Base-by-base conservation (phyloP, 2,329 filamentous ascomycete genomes). In the Macrophomina phaseolina region DNA sequence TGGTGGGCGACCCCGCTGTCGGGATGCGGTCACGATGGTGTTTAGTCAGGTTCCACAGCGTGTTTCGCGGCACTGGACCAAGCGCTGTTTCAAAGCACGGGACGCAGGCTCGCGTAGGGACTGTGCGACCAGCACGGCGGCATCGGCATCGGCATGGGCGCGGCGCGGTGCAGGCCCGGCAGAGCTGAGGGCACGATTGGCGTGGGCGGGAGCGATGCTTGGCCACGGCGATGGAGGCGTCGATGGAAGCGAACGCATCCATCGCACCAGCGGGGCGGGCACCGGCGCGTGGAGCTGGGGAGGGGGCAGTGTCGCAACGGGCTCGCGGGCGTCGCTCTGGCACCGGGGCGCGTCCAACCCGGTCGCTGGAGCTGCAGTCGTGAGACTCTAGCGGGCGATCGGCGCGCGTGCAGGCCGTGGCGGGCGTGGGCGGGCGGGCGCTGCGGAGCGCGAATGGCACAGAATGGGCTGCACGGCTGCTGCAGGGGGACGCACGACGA, bases 301-400 rank as follows among this genome's bases (percentile, higher is more conserved):
- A 34, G 34, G 12, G 28, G 5, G 49, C 49, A 48, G 56, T 48
- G 58, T 49, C 58, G 45, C 58, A 38, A 48, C 18, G 45, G 49
- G 56, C 38, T n/a, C n/a, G 36, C 12, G 11, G n/a, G 53, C 34
- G 9, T 9, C 5, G 14, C 36, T 30, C 28, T 18, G 23, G 38
- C 38, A 23, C 11, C 38, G 23, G 30, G 36, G 56, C 56, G 32
- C 56, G 30, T n/a, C 56, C 56, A 61, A 61, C 45, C 58, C 30
- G 58, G 56, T 61, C 56, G 42, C 40, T 61, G 56, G 56, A 58
- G 53, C 38, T 30, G 34, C 36, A 8, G 5, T 61, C 40, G 58
- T 62, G 58, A 62, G 58, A 62, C 58, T 62, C 58, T 62, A 62
- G 58, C 58, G 58, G 58, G 42, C 58, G 58, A 62, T 62, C 58